These are phyloP conservation scores for Selenicereus undatus DNA, from an alignment of 148 eudicot genomes.

Conservation along the genomic window DNA sequence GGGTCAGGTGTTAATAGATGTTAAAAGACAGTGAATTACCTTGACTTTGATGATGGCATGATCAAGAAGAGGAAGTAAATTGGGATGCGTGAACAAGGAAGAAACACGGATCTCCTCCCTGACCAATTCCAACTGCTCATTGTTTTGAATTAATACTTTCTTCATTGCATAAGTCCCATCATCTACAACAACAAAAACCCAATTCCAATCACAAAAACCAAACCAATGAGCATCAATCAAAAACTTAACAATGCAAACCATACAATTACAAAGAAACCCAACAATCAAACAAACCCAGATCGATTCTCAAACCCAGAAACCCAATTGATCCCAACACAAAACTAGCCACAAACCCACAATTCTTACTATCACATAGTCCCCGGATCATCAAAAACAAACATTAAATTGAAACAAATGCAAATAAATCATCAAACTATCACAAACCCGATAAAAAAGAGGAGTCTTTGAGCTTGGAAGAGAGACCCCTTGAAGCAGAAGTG, in stretches of 20 bases:
- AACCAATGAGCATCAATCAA: constrained; percentile 2
- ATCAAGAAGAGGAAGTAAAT: constrained; percentile 93
- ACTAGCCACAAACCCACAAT: constrained; percentile 7
- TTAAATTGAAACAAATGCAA: constrained; percentile 7
- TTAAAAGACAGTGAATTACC: constrained; percentile 39
- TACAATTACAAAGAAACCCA: neutral
- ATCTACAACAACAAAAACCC: constrained; percentile 43
- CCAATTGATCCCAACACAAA: constrained; percentile 4
- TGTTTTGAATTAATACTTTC: constrained; percentile 90
- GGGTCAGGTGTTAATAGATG: neutral
- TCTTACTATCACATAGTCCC: neutral
- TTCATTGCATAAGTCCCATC: constrained; percentile 99
- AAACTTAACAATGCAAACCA: neutral
- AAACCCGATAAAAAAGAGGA: constrained; percentile 79
- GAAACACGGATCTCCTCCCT: constrained; percentile 96
- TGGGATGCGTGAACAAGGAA: constrained; percentile 84
- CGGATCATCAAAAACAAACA: neutral
- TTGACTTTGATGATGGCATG: constrained; percentile 92
- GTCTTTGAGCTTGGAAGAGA: constrained; percentile 70
- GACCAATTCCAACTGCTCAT: constrained; percentile 88
- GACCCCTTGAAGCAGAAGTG: constrained; percentile 40
- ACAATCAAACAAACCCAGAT: neutral
- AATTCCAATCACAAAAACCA: constrained; percentile 15
- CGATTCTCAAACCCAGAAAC: constrained; percentile 13
- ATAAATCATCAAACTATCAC: neutral